Percentiles rank a stretch among this genome's conserved stretches.
Conservation (phyloP, 2,329 filamentous ascomycete genomes). For the Dothistroma septosporum region DNA sequence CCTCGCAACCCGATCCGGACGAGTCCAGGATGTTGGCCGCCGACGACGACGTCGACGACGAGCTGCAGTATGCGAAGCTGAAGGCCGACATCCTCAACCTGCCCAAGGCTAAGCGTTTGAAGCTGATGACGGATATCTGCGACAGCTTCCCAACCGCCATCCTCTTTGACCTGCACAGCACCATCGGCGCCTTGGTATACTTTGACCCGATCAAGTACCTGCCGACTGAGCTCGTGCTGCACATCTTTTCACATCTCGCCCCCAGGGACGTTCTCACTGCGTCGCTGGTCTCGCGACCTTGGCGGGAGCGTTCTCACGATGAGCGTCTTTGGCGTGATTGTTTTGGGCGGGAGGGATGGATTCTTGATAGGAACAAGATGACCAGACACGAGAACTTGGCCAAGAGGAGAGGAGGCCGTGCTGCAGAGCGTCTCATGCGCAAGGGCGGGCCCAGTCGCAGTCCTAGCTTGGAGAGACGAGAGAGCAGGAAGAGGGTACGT, state of each 20-base stretch:
- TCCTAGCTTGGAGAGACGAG: constrained; percentile 25
- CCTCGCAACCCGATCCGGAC: constrained; percentile 40
- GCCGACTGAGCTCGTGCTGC: constrained; percentile 84
- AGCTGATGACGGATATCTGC: constrained; percentile 14
- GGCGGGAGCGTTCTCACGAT: constrained; percentile 78
- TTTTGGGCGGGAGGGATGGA: constrained; percentile 82
- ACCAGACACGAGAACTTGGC: constrained; percentile 19
- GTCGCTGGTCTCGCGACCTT: constrained; percentile 72
- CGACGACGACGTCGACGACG: not conserved
- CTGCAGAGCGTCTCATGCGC: constrained; percentile 37
- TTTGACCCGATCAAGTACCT: constrained; percentile 86
- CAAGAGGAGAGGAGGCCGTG: constrained; percentile 13
- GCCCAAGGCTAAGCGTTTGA: constrained; percentile 1
- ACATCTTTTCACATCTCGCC: constrained; percentile 82
- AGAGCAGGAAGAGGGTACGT: constrained; percentile 31
- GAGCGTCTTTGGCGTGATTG: constrained; percentile 79
- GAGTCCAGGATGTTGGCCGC: constrained; percentile 1
- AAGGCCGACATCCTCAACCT: constrained; percentile 1
- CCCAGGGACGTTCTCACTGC: constrained; percentile 74
- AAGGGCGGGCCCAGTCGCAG: constrained; percentile 60
- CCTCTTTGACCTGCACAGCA: constrained; percentile 17
- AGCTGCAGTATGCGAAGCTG: not conserved
- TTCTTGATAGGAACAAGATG: constrained; percentile 31
- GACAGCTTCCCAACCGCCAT: constrained; percentile 16
- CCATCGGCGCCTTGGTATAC: constrained; percentile 62